Evolutionary conservation across 2,329 filamentous ascomycete species (phyloP).

Genomic region (Sporothrix dimorphospora): DNA sequence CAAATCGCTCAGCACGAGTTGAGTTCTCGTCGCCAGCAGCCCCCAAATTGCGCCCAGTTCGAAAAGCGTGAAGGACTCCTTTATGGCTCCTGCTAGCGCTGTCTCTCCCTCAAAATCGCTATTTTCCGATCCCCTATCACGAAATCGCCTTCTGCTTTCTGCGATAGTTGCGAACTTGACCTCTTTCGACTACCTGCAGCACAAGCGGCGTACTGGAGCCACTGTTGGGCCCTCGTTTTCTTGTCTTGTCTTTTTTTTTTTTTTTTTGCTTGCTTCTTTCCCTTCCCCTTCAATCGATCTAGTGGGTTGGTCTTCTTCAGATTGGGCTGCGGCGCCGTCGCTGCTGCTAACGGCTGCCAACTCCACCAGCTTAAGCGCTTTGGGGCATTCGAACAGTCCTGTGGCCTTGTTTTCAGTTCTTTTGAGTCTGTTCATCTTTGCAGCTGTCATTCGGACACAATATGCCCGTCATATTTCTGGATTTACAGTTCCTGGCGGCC

Average conservation of each 20-base stretch:
- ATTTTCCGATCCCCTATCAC: slow-evolving; percentile 5
- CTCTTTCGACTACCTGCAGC: slow-evolving; percentile 18
- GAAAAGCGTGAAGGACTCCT: not conserved
- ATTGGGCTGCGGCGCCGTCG: slow-evolving; percentile 17
- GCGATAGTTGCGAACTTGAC: not conserved
- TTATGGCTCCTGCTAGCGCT: slow-evolving; percentile 14
- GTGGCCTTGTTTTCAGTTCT: too few species aligned
- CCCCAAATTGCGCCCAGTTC: not conserved
- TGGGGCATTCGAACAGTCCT: not conserved
- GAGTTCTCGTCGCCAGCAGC: not conserved
- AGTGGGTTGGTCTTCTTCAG: not conserved
- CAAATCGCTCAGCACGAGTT: not conserved
- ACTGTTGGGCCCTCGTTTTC: not conserved
- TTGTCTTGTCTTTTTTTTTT: not conserved
- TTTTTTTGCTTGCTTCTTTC: not conserved
- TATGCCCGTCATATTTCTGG: not conserved
- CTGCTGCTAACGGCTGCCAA: slow-evolving; percentile 18
- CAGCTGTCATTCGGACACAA: not conserved
- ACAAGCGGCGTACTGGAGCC: not conserved
- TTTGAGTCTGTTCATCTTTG: not conserved
- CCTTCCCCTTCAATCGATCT: not conserved
- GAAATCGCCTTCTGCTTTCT: not conserved
- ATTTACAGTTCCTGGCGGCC: not conserved
- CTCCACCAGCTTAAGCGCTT: slow-evolving; percentile 15
- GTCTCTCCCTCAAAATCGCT: not conserved